Conservation (phyloP, 495 filamentous ascomycete species). For the Jackrogersella multiformis region DNA sequence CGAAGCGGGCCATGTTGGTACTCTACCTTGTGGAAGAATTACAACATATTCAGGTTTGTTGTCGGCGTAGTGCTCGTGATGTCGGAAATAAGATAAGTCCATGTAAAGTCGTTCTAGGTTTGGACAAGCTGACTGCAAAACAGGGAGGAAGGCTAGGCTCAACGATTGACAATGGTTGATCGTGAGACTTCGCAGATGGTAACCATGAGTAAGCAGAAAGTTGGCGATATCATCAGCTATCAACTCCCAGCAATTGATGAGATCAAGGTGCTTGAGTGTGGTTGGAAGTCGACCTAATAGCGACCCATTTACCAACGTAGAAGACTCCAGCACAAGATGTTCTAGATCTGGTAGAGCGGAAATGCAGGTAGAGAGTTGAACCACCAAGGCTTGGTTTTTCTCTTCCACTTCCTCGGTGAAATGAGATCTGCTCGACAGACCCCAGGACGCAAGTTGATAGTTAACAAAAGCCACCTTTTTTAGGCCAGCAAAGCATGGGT, state of each 20-base stretch:
- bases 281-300: constrained; percentile 70
- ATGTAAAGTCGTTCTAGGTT: constrained; percentile 73
- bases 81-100: constrained; percentile 75
- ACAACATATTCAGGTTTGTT: constrained; percentile 74
- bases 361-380: constrained; percentile 65
- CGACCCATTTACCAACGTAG: constrained; percentile 66
- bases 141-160: constrained; percentile 73
- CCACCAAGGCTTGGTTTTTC: constrained; percentile 50
- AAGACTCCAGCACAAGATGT: constrained; percentile 73
- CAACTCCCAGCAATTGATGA: constrained; percentile 79
- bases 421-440: constrained; percentile 36
- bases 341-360: constrained; percentile 66
- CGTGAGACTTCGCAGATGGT: constrained; percentile 67
- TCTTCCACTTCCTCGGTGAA: constrained; percentile 42
- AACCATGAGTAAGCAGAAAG: constrained; percentile 71
- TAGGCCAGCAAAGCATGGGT: constrained; percentile 66
- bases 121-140: constrained; percentile 69
- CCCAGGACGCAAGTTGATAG: constrained; percentile 61
- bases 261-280: constrained; percentile 68
- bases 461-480: constrained; percentile 71
- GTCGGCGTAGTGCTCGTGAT: constrained; percentile 61
- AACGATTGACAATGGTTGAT: constrained; percentile 81
- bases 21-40: constrained; percentile 65
- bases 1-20: constrained; percentile 77
- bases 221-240: constrained; percentile 63